Evolutionary conservation across 345 rosid species (phyloP).

Genomic region (Euphorbia peplus): DNA sequence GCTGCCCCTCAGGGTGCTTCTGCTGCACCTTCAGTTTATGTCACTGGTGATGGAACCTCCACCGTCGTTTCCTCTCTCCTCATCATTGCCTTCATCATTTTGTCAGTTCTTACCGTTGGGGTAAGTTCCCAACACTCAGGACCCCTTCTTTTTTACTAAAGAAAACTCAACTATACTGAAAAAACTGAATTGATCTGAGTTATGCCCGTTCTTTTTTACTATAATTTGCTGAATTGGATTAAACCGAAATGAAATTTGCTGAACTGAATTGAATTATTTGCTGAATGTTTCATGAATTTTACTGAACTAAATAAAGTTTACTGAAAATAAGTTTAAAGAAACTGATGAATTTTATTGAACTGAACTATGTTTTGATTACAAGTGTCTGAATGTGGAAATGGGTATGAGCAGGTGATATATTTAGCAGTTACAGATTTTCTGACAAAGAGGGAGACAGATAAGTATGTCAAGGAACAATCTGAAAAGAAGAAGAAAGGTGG

Average conservation of each 20-base stretch:
- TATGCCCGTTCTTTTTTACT: too few species aligned
- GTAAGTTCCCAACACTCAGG: too few species aligned
- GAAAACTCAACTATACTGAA: too few species aligned
- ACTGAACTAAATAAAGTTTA: too few species aligned
- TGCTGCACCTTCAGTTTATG: constrained; percentile 31
- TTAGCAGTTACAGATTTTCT: constrained; percentile 68
- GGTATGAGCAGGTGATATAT: constrained; percentile 54
- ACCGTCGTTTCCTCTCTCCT: constrained; percentile 49
- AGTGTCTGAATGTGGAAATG: constrained; percentile 11
- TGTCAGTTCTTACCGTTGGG: constrained; percentile 73
- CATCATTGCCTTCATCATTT: constrained; percentile 55
- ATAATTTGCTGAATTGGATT: too few species aligned
- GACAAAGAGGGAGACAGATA: constrained; percentile 68
- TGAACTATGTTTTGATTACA: neutral
- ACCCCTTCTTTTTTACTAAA: too few species aligned
- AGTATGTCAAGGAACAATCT: constrained; percentile 67
- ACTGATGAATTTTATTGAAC: too few species aligned
- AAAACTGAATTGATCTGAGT: too few species aligned
- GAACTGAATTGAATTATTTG: too few species aligned
- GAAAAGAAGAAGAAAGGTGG: constrained; percentile 58
- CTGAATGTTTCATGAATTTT: too few species aligned
- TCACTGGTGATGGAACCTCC: constrained; percentile 44
- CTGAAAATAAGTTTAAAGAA: too few species aligned
- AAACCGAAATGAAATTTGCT: too few species aligned
- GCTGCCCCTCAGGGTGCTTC: constrained; percentile 47